A percentile compares a stretch with the other conserved stretches of the same genome.
These are phyloP conservation scores for Aethionema arabicum DNA, from an alignment of 345 rosid species.

Conservation along the genomic window DNA sequence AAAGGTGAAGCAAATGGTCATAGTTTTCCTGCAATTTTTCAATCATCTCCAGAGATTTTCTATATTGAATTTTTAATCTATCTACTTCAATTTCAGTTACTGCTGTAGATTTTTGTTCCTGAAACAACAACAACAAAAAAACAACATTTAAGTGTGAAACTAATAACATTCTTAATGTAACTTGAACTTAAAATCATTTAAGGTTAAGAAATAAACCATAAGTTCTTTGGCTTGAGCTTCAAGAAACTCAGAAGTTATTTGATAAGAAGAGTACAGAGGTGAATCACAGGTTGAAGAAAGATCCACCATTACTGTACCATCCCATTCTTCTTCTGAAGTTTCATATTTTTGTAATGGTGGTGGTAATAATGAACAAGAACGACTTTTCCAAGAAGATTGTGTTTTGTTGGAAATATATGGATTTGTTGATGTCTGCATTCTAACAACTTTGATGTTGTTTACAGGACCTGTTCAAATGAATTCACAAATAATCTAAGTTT, in stretches of 20 bases:
- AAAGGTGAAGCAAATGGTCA: constrained; percentile 60
- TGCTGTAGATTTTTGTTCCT: constrained; percentile 47
- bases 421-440: too few species aligned
- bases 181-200: not conserved
- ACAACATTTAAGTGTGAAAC: constrained; percentile 10
- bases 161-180: not conserved
- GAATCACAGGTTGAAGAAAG: constrained; percentile 40
- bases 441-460: constrained; percentile 61
- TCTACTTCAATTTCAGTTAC: constrained; percentile 70
- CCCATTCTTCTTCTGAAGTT: constrained; percentile 45
- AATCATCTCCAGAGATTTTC: constrained; percentile 44
- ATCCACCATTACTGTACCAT: constrained; percentile 36
- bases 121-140: constrained; percentile 13
- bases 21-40: constrained; percentile 62
- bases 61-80: constrained; percentile 53
- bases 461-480: constrained; percentile 52
- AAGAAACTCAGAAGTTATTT: constrained; percentile 48
- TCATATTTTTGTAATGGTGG: constrained; percentile 68
- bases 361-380: constrained; percentile 42
- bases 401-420: constrained; percentile 31
- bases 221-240: constrained; percentile 61
- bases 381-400: constrained; percentile 54
- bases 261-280: constrained; percentile 35
- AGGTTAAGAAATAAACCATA: constrained; percentile 54
- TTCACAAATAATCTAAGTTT: not conserved